Evolutionary conservation across 2,329 filamentous ascomycete species (phyloP).

Genomic region (Beauveria scarabaeidicola): DNA sequence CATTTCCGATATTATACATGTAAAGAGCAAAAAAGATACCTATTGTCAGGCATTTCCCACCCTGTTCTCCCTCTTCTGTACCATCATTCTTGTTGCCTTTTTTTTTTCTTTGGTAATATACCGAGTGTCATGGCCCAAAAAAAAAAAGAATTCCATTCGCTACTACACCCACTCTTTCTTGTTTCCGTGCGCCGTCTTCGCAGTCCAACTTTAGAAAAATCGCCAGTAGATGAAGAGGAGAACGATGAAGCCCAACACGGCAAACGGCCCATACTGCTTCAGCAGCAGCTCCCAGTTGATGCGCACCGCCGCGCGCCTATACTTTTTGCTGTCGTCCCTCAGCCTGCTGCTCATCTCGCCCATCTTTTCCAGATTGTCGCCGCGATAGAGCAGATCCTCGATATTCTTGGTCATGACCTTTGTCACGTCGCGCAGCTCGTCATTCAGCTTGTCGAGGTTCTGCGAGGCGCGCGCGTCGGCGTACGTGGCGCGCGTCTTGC

Average conservation of each 20-base stretch:
- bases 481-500: constrained; percentile 86
- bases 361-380: constrained; percentile 93
- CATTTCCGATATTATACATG: background rate
- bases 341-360: constrained; percentile 84
- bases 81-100: background rate
- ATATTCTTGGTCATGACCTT: constrained; percentile 99
- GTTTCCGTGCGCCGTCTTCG: background rate
- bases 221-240: constrained; percentile 85
- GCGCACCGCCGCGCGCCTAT: constrained; percentile 79
- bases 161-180: background rate
- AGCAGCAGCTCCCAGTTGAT: constrained; percentile 97
- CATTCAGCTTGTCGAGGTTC: constrained; percentile 91
- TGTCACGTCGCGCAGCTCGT: constrained; percentile 94
- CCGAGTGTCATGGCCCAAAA: background rate
- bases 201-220: constrained; percentile 58
- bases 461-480: constrained; percentile 83
- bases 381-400: constrained; percentile 90
- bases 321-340: constrained; percentile 90
- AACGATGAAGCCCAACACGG: constrained; percentile 70
- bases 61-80: background rate
- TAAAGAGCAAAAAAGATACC: background rate
- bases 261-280: constrained; percentile 95
- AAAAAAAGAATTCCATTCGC: background rate
- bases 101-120: constrained; percentile 1
- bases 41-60: background rate